Percentiles rank a stretch among this genome's conserved stretches.
Conservation (phyloP, 129 eudicot genomes). For the Solidago caesia region DNA sequence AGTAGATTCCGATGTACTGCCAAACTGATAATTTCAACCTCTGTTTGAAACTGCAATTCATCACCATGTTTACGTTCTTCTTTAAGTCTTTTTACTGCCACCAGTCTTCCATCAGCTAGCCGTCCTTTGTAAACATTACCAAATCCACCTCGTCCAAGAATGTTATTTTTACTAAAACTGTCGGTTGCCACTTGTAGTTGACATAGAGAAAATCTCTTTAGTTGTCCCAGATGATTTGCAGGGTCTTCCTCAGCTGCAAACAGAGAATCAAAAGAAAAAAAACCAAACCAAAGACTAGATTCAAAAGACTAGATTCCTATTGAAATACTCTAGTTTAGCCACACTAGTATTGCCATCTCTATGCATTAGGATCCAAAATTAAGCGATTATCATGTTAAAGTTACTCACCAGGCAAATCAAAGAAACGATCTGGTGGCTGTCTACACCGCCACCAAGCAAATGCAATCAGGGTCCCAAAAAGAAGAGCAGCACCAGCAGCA, state of each 20-base stretch:
- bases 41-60: too few relatives aligned
- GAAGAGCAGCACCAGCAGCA: conserved; percentile 78
- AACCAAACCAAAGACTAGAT: too few relatives aligned
- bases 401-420: conserved; percentile 90
- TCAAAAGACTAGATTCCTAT: too few relatives aligned
- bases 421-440: conserved; percentile 77
- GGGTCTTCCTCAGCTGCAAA: conserved; percentile 83
- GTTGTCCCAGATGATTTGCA: conserved; percentile 65
- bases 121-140: too few relatives aligned
- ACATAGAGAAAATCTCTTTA: conserved; percentile 68
- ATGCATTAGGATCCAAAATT: not conserved
- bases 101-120: too few relatives aligned
- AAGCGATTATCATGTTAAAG: conserved; percentile 8
- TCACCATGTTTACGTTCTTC: too few relatives aligned
- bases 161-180: conserved; percentile 55
- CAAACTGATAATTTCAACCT: too few relatives aligned
- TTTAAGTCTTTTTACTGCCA: too few relatives aligned
- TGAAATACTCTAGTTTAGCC: too few relatives aligned
- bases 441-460: conserved; percentile 65
- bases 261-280: too few relatives aligned
- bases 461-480: conserved; percentile 78
- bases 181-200: conserved; percentile 82
- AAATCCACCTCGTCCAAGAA: conserved; percentile 80
- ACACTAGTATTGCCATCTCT: too few relatives aligned
- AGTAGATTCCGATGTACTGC: too few relatives aligned